Percentiles rank a stretch among this genome's conserved stretches.
These are phyloP conservation scores for Aspergillus fumigatus DNA, from an alignment of 2,329 filamentous ascomycete genomes.

Conservation along the genomic window DNA sequence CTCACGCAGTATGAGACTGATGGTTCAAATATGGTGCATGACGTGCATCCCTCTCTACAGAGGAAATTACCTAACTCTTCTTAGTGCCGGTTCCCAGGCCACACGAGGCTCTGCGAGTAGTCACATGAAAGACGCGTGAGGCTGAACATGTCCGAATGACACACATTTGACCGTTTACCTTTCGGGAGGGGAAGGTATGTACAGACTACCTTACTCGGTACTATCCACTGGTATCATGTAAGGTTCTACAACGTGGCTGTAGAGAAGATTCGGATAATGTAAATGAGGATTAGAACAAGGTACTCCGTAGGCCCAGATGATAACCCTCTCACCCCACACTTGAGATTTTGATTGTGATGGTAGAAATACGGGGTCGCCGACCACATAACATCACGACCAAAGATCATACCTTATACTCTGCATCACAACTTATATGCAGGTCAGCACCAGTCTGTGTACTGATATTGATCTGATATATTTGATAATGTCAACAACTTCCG, in stretches of 20 bases:
- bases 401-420: neutral
- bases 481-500: neutral
- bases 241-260: neutral
- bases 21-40: neutral
- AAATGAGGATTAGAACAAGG: neutral
- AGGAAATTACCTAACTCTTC: neutral
- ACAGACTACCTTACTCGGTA: neutral
- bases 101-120: neutral
- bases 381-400: neutral
- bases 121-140: neutral
- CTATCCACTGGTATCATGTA: neutral
- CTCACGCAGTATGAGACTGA: neutral
- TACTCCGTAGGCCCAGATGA: neutral
- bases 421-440: neutral
- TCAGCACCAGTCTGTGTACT: neutral
- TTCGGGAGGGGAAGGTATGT: neutral
- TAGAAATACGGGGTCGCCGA: neutral
- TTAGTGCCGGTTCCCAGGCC: neutral
- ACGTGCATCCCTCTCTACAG: neutral
- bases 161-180: neutral
- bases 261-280: neutral
- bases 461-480: too few species aligned
- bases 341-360: neutral
- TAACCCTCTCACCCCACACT: neutral
- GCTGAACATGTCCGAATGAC: neutral